phyloP scores from a whole-genome alignment of 148 eudicot genomes.

The Diospyros kaki region DNA sequence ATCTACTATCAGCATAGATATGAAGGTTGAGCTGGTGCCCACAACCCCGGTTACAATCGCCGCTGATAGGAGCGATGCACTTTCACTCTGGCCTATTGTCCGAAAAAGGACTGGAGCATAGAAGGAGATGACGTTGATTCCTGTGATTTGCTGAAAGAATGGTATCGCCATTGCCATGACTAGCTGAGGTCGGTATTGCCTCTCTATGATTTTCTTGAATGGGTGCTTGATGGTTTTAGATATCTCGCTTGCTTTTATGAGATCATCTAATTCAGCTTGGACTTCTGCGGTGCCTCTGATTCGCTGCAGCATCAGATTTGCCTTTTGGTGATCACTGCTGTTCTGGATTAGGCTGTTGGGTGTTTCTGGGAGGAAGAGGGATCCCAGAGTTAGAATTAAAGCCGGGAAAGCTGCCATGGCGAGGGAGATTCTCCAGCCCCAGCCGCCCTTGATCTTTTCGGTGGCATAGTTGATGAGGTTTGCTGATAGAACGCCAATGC shows the following conservation, averaged over 20 bases:
- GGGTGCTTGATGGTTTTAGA: background rate
- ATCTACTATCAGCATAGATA: constrained; percentile 24
- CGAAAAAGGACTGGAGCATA: background rate
- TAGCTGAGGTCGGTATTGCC: background rate
- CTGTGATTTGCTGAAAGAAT: background rate
- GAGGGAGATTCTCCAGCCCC: constrained; percentile 7
- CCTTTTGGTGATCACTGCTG: background rate
- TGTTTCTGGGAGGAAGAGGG: constrained; percentile 12
- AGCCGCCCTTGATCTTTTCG: background rate
- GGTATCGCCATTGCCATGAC: background rate
- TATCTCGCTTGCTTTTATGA: background rate
- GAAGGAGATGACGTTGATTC: background rate
- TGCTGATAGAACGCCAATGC: constrained; percentile 6
- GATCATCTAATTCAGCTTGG: constrained; percentile 13
- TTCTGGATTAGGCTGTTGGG: constrained; percentile 14
- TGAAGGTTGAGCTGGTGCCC: constrained; percentile 11
- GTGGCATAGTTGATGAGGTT: constrained; percentile 9
- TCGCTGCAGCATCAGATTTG: background rate
- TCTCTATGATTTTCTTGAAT: background rate
- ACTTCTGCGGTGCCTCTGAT: background rate
- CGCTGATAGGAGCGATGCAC: constrained; percentile 29
- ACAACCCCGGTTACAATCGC: constrained; percentile 27
- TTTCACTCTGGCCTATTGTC: constrained; percentile 11
- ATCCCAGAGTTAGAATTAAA: constrained; percentile 1
- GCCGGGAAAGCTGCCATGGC: constrained; percentile 7